Evolutionary conservation across 371 early-diverging fungal genomes (phyloP).

Genomic region (Apophysomyces trapeziformis): DNA sequence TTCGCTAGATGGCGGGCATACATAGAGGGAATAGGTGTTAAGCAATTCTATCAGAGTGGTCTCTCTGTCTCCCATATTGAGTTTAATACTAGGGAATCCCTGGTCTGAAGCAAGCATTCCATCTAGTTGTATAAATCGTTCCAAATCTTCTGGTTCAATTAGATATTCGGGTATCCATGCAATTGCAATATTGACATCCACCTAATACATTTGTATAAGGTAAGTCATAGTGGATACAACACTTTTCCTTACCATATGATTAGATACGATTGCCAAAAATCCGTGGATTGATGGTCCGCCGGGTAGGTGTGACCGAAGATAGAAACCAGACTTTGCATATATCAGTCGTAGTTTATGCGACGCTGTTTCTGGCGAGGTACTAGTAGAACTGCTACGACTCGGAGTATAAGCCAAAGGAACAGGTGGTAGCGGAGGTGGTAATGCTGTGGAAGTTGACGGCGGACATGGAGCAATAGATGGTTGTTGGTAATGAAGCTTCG

Average conservation of each 20-base stretch:
- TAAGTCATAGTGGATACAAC: neutral
- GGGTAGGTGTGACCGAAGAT: conserved; percentile 19
- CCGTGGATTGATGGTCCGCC: conserved; percentile 33
- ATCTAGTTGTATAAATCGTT: conserved; percentile 33
- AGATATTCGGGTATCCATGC: conserved; percentile 52
- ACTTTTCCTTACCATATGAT: conserved; percentile 10
- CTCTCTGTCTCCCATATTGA: conserved; percentile 28
- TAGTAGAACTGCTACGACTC: neutral
- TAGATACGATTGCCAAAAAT: conserved; percentile 26
- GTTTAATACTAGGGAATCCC: conserved; percentile 29
- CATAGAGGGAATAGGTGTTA: conserved; percentile 36
- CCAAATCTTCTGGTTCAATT: conserved; percentile 34
- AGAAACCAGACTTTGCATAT: conserved; percentile 50
- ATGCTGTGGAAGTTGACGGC: neutral
- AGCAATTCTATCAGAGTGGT: conserved; percentile 28
- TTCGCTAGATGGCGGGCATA: conserved; percentile 29
- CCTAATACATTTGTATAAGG: conserved; percentile 22
- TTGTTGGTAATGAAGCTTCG: neutral
- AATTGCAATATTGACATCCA: conserved; percentile 19
- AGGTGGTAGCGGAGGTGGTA: conserved; percentile 17
- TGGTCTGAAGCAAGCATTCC: conserved; percentile 38
- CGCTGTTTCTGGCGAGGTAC: conserved; percentile 11
- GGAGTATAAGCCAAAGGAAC: conserved; percentile 11
- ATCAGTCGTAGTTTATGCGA: conserved; percentile 28
- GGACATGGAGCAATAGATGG: neutral